Evolutionary conservation across 768 basidiomycete species (phyloP).

Genomic region (Hypsizygus marmoreus): DNA sequence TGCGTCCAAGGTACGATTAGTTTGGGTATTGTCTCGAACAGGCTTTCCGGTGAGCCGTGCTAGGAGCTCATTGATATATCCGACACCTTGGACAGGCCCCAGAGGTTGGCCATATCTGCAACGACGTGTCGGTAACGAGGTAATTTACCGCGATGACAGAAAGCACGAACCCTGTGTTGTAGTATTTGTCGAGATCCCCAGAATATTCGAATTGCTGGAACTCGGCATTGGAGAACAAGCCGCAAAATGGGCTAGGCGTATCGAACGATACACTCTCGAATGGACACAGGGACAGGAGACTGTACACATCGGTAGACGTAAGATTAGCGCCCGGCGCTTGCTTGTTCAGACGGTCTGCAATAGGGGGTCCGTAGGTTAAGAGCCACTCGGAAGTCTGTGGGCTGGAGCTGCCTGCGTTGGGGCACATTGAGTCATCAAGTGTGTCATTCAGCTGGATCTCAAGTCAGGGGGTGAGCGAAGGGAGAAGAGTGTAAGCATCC

Average conservation of each 20-base stretch:
- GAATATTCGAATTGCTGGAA: conserved; percentile 70
- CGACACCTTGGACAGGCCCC: conserved; percentile 81
- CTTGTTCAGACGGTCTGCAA: conserved; percentile 59
- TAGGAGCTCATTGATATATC: conserved; percentile 87
- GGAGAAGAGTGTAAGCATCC: conserved; percentile 10
- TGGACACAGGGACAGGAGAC: conserved; percentile 73
- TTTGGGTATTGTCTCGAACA: conserved; percentile 71
- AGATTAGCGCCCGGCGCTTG: conserved; percentile 67
- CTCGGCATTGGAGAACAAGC: conserved; percentile 64
- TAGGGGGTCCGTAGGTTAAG: conserved; percentile 51
- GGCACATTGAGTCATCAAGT: conserved; percentile 67
- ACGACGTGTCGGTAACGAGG: not conserved
- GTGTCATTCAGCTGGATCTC: conserved; percentile 59
- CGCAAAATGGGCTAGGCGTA: conserved; percentile 65
- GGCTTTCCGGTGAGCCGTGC: conserved; percentile 70
- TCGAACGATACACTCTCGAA: conserved; percentile 71
- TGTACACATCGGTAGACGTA: conserved; percentile 50
- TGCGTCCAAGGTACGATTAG: conserved; percentile 71
- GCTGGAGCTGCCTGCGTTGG: conserved; percentile 48
- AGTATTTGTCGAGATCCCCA: conserved; percentile 77
- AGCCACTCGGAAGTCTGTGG: conserved; percentile 56
- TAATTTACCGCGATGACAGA: not conserved
- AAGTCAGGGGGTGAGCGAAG: not conserved
- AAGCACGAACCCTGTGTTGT: conserved; percentile 65
- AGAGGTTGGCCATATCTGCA: conserved; percentile 65